phyloP scores from a whole-genome alignment of 2,329 filamentous ascomycete genomes.

The Aspergillus niger region DNA sequence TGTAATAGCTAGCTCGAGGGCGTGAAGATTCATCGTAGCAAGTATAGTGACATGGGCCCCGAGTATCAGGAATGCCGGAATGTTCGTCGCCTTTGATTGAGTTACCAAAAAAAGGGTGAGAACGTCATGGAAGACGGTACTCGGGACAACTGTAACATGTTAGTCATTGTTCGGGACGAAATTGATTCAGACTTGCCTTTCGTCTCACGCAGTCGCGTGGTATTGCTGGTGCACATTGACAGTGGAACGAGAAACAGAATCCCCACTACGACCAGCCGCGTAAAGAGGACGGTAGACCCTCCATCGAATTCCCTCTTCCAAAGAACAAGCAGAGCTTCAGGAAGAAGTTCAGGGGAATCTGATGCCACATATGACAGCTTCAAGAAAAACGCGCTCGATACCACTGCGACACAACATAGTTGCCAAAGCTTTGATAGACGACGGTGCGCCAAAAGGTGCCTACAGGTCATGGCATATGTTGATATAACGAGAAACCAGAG shows the following conservation, averaged over 20 bases:
- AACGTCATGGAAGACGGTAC: constrained; percentile 59
- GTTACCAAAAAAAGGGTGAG: constrained; percentile 79
- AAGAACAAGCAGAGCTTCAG: constrained; percentile 34
- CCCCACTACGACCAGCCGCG: constrained; percentile 53
- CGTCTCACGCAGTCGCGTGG: background rate
- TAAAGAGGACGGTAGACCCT: constrained; percentile 53
- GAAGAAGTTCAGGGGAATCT: constrained; percentile 81
- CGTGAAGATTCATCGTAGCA: constrained; percentile 41
- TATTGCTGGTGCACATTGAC: constrained; percentile 23
- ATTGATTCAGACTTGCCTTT: constrained; percentile 21
- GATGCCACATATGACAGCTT: constrained; percentile 86
- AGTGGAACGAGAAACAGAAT: constrained; percentile 39
- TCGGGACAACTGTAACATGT: constrained; percentile 20
- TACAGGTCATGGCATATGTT: constrained; percentile 66
- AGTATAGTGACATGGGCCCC: constrained; percentile 61
- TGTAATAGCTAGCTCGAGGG: constrained; percentile 66
- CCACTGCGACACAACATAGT: constrained; percentile 44
- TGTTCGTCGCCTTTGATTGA: constrained; percentile 81
- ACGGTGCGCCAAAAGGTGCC: constrained; percentile 42
- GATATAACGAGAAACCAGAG: constrained; percentile 74
- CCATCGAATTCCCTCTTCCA: constrained; percentile 42
- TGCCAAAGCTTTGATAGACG: constrained; percentile 29
- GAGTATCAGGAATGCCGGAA: constrained; percentile 80
- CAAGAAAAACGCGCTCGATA: constrained; percentile 70
- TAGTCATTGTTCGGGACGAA: constrained; percentile 10